Conservation (phyloP, 225 moss, liverwort and hornwort species). For the Pseudoscleropodium purum region DNA sequence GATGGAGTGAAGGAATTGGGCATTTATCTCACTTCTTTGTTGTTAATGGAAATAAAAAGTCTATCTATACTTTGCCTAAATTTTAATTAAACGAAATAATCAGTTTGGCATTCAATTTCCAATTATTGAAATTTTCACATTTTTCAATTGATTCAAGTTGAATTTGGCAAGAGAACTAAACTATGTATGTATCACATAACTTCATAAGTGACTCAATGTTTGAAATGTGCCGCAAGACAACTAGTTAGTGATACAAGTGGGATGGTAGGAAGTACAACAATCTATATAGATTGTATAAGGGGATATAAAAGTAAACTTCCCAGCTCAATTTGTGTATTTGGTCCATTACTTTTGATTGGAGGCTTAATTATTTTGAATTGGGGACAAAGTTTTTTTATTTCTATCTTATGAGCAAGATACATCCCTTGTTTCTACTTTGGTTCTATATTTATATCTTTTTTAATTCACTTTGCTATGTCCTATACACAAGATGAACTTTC, state of each 20-base stretch:
- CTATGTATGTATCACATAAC: not conserved
- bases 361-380: too few relatives aligned
- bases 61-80: not conserved
- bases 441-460: too few relatives aligned
- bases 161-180: not conserved
- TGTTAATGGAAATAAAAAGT: not conserved
- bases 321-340: too few relatives aligned
- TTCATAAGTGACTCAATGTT: not conserved
- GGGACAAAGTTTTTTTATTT: too few relatives aligned
- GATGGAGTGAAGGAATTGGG: not conserved
- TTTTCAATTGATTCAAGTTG: not conserved
- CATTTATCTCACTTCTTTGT: not conserved
- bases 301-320: not conserved
- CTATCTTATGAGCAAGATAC: too few relatives aligned
- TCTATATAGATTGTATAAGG: not conserved
- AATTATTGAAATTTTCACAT: not conserved
- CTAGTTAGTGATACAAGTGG: not conserved
- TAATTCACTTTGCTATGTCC: too few relatives aligned
- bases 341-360: too few relatives aligned
- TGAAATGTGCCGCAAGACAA: not conserved
- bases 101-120: not conserved
- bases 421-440: too few relatives aligned
- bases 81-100: not conserved
- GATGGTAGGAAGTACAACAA: not conserved
- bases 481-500: too few relatives aligned